These are phyloP conservation scores for Gnomoniopsis sp. DNA, from an alignment of 2,329 filamentous ascomycete genomes.

Conservation along the genomic window DNA sequence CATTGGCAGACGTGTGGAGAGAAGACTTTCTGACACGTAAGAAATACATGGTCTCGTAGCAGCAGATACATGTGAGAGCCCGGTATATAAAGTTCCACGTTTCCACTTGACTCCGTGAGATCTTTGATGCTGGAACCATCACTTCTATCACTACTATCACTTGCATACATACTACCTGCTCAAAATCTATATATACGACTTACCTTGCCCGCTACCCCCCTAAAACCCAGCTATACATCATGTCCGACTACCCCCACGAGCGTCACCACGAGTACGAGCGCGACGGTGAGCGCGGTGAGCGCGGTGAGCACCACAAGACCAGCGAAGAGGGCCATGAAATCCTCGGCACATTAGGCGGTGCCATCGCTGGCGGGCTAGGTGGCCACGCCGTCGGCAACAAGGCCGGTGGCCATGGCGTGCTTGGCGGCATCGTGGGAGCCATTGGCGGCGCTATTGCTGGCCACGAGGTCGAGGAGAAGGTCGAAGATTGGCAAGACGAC, in stretches of 20 bases:
- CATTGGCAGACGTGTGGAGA: not conserved
- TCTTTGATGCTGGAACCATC: not conserved
- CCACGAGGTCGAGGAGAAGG: constrained; percentile 38
- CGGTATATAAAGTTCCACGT: not conserved
- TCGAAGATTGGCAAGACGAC: constrained; percentile 36
- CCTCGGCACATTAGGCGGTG: constrained; percentile 37
- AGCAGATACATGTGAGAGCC: not conserved
- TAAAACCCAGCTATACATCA: not conserved
- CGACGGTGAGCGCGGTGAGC: not conserved
- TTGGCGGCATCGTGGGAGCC: constrained; percentile 35
- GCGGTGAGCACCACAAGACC: not conserved
- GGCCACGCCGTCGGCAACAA: constrained; percentile 37
- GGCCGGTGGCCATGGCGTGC: constrained; percentile 27
- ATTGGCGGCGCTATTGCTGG: constrained; percentile 39
- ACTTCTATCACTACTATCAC: not conserved
- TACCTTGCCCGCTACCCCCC: not conserved
- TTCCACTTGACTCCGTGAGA: not conserved
- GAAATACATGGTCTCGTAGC: not conserved
- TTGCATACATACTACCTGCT: not conserved
- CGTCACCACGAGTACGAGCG: not conserved
- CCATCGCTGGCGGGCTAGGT: constrained; percentile 37
- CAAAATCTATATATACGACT: not conserved
- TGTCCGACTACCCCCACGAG: not conserved
- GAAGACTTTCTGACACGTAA: not conserved
- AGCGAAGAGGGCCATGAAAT: constrained; percentile 36